phyloP scores from a whole-genome alignment of 2,329 filamentous ascomycete genomes.

The Mariannaea elegans region DNA sequence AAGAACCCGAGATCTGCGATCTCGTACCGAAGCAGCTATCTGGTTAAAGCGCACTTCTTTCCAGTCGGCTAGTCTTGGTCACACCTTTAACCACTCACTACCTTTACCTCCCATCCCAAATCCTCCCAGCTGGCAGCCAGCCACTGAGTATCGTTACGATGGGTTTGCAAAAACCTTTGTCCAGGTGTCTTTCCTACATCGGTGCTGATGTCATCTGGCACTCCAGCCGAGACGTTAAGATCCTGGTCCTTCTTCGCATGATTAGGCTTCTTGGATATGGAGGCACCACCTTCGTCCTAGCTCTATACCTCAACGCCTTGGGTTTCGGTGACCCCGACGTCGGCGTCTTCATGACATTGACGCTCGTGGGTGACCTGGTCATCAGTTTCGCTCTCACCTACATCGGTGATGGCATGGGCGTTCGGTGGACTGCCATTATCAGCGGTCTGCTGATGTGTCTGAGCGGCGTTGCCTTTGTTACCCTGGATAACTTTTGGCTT shows the following conservation, averaged over 20 bases:
- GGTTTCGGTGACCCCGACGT: conserved; percentile 31
- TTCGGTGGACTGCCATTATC: conserved; percentile 23
- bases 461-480: conserved; percentile 28
- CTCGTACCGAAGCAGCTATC: not conserved
- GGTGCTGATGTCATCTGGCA: conserved; percentile 31
- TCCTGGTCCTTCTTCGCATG: conserved; percentile 31
- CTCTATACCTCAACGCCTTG: conserved; percentile 32
- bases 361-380: conserved; percentile 33
- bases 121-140: not conserved
- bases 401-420: conserved; percentile 29
- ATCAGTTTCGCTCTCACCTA: conserved; percentile 35
- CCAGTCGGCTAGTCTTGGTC: not conserved
- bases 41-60: not conserved
- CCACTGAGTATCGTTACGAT: conserved; percentile 6
- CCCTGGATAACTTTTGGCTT: conserved; percentile 32
- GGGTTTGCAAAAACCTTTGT: conserved; percentile 4
- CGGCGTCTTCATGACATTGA: conserved; percentile 35
- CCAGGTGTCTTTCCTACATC: conserved; percentile 27
- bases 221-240: conserved; percentile 32
- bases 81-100: not conserved
- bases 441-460: conserved; percentile 30
- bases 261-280: conserved; percentile 33
- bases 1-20: not conserved
- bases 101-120: not conserved
- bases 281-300: conserved; percentile 32